Conservation (phyloP, 768 basidiomycete species). For the Mycena amicta region DNA sequence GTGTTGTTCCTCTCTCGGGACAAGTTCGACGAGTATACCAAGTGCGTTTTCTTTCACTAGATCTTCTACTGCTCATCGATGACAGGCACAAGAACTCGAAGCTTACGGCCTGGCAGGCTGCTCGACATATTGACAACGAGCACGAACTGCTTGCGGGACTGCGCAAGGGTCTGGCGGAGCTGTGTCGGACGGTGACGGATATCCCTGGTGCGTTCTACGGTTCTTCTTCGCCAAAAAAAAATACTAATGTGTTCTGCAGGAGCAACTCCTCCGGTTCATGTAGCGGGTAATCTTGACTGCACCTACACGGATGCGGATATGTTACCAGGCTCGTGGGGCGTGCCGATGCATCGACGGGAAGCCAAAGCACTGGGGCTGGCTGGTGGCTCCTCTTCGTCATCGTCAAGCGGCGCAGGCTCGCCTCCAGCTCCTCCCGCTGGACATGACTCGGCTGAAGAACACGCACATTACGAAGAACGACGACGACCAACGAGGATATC, state of each 20-base stretch:
- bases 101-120: conserved; percentile 14
- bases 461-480: not conserved
- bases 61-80: not conserved
- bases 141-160: conserved; percentile 9
- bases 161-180: conserved; percentile 8
- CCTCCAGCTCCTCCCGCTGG: too few species aligned
- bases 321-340: conserved; percentile 19
- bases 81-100: conserved; percentile 1
- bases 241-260: too few species aligned
- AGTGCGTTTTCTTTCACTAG: conserved; percentile 4
- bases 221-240: too few species aligned
- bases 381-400: too few species aligned
- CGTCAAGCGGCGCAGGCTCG: too few species aligned
- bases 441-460: not conserved
- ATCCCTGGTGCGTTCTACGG: too few species aligned
- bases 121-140: conserved; percentile 21
- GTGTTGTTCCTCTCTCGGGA: conserved; percentile 19
- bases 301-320: conserved; percentile 18
- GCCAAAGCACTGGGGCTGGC: conserved; percentile 10
- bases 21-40: conserved; percentile 16
- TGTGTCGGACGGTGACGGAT: conserved; percentile 17
- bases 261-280: not conserved
- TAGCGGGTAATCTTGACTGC: conserved; percentile 18
- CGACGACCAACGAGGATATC: too few species aligned
- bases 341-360: conserved; percentile 15